Evolutionary conservation across 345 rosid species (phyloP).

Genomic region (Heritiera littoralis): DNA sequence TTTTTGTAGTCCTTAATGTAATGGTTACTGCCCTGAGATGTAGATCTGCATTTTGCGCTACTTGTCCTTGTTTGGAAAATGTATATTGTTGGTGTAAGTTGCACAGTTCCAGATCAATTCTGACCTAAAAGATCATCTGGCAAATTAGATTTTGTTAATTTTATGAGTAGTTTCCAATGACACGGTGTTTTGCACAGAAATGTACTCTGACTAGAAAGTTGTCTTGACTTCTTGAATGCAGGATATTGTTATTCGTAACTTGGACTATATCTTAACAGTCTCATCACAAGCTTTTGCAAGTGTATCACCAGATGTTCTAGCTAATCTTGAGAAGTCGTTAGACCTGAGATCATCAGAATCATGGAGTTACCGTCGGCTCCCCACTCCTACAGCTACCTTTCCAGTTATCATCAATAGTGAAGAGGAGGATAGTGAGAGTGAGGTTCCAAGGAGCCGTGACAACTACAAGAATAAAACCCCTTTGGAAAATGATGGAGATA

Average conservation of each 20-base stretch:
- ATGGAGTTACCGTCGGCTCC: constrained; percentile 88
- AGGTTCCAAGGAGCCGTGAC: constrained; percentile 62
- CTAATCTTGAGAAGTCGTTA: constrained; percentile 73
- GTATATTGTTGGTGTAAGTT: neutral
- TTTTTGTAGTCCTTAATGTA: neutral
- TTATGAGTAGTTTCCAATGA: neutral
- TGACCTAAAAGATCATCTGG: constrained; percentile 1
- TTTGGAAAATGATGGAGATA: constrained; percentile 30
- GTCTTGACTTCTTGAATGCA: constrained; percentile 41
- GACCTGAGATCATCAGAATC: constrained; percentile 82
- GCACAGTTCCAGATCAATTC: neutral
- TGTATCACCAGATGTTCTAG: constrained; percentile 72
- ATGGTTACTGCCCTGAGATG: neutral
- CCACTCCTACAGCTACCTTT: constrained; percentile 83
- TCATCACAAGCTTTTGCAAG: constrained; percentile 70
- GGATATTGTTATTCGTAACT: constrained; percentile 84
- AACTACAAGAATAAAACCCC: constrained; percentile 36
- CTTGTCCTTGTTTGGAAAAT: neutral
- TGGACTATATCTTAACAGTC: constrained; percentile 74
- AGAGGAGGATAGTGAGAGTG: constrained; percentile 75
- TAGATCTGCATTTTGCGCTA: neutral
- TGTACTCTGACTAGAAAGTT: constrained; percentile 14
- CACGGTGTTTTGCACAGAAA: neutral
- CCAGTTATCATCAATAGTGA: constrained; percentile 75
- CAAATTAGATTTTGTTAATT: neutral